These are phyloP conservation scores for Coniochaeta sp. DNA, from an alignment of 2,329 filamentous ascomycete genomes.

Conservation along the genomic window DNA sequence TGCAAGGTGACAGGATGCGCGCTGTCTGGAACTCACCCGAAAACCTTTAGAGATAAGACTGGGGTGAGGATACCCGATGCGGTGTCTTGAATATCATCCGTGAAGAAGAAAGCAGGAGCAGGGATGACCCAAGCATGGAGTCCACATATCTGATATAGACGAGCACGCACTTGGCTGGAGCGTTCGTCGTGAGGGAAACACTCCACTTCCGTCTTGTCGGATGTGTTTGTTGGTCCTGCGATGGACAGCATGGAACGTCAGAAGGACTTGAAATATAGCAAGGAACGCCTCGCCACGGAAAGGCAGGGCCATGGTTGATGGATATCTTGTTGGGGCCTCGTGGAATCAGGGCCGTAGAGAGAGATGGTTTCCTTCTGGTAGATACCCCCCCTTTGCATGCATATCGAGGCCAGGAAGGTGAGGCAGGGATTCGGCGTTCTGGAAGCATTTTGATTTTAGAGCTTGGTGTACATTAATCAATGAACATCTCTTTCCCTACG, in stretches of 20 bases:
- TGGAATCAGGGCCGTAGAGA: not conserved
- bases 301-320: not conserved
- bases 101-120: too few relatives aligned
- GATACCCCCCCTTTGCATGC: not conserved
- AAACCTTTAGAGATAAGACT: too few relatives aligned
- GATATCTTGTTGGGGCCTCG: not conserved
- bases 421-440: not conserved
- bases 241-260: not conserved
- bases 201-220: not conserved
- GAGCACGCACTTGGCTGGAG: not conserved
- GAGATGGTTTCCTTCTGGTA: not conserved
- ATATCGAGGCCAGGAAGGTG: not conserved
- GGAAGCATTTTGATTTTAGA: not conserved
- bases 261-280: too few relatives aligned
- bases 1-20: conserved; percentile 7
- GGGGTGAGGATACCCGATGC: too few relatives aligned
- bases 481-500: not conserved
- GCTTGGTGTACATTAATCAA: not conserved
- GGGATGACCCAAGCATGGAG: too few relatives aligned
- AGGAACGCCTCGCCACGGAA: not conserved
- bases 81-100: too few relatives aligned
- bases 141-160: not conserved
- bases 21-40: too few relatives aligned
- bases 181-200: not conserved
- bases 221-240: not conserved